phyloP scores from a whole-genome alignment of 1,284 basidiomycete genomes.

The Inonotus obliquus region DNA sequence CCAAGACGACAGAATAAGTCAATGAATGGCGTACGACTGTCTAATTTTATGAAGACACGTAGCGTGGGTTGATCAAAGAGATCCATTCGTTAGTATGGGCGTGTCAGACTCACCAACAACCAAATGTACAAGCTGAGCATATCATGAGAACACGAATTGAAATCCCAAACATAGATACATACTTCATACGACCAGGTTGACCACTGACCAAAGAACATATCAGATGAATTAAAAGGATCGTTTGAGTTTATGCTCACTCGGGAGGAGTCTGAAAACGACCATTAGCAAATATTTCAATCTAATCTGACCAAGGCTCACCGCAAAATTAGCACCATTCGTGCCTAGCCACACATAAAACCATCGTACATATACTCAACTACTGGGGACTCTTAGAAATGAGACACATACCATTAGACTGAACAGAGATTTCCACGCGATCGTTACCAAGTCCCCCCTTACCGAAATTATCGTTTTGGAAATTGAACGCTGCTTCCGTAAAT shows the following conservation, averaged over 20 bases:
- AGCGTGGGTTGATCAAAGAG: neutral
- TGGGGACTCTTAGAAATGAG: neutral
- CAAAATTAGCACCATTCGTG: conserved; percentile 40
- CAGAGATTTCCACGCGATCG: conserved; percentile 38
- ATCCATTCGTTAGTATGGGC: neutral
- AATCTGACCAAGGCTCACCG: conserved; percentile 19
- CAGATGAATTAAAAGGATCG: neutral
- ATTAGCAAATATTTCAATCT: neutral
- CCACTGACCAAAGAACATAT: conserved; percentile 25
- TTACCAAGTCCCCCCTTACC: conserved; percentile 36
- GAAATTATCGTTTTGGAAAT: conserved; percentile 44
- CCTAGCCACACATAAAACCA: no score
- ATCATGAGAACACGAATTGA: conserved; percentile 35
- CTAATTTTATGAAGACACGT: no score
- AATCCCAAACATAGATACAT: conserved; percentile 26
- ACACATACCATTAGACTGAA: conserved; percentile 28
- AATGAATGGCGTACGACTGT: neutral
- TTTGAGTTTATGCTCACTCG: neutral
- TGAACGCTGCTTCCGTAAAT: conserved; percentile 37
- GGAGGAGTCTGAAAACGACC: neutral
- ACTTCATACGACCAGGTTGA: conserved; percentile 32
- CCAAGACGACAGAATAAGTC: no score
- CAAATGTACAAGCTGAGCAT: conserved; percentile 20
- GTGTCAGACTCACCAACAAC: conserved; percentile 30
- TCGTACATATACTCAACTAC: neutral